Evolutionary conservation across 1,284 basidiomycete genomes (phyloP).

Genomic region (Marasmius sp.): DNA sequence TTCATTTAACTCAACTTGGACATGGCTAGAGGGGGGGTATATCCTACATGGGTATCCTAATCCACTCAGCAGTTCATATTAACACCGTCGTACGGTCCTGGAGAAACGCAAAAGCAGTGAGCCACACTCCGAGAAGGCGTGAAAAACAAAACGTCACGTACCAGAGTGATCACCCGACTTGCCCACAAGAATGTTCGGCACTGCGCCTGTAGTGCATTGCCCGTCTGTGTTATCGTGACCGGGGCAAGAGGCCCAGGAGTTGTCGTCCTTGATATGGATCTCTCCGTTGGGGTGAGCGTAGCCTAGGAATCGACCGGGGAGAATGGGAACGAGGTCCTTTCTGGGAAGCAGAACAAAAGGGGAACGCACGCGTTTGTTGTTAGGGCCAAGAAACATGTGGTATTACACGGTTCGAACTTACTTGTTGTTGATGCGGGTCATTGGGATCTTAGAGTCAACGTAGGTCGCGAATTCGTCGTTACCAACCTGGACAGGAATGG

Average conservation of each 20-base stretch:
- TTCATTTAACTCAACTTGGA: too few species aligned
- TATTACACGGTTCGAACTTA: not conserved
- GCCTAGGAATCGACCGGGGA: slow-evolving; percentile 32
- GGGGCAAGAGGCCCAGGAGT: slow-evolving; percentile 33
- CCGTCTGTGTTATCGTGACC: slow-evolving; percentile 34
- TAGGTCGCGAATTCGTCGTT: slow-evolving; percentile 16
- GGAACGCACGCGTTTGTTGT: not conserved
- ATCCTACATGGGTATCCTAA: not conserved
- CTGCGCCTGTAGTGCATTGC: slow-evolving; percentile 30
- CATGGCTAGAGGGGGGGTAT: too few species aligned
- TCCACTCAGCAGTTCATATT: slow-evolving; percentile 28
- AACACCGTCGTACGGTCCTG: slow-evolving; percentile 30
- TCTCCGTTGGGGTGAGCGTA: slow-evolving; percentile 42
- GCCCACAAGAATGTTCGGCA: slow-evolving; percentile 32
- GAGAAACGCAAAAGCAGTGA: not conserved
- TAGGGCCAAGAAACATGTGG: not conserved
- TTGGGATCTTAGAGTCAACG: slow-evolving; percentile 15
- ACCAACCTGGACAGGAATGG: slow-evolving; percentile 3
- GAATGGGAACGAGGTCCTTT: slow-evolving; percentile 27
- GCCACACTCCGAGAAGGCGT: too few species aligned
- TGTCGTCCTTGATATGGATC: slow-evolving; percentile 36
- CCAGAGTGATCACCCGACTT: slow-evolving; percentile 30
- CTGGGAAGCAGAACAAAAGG: not conserved
- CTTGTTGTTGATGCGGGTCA: slow-evolving; percentile 22
- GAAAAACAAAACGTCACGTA: not conserved